A percentile compares a stretch with the other conserved stretches of the same genome.
These are phyloP conservation scores for Rhizopus arrhizus DNA, from an alignment of 371 early-diverging fungal genomes.

Conservation along the genomic window DNA sequence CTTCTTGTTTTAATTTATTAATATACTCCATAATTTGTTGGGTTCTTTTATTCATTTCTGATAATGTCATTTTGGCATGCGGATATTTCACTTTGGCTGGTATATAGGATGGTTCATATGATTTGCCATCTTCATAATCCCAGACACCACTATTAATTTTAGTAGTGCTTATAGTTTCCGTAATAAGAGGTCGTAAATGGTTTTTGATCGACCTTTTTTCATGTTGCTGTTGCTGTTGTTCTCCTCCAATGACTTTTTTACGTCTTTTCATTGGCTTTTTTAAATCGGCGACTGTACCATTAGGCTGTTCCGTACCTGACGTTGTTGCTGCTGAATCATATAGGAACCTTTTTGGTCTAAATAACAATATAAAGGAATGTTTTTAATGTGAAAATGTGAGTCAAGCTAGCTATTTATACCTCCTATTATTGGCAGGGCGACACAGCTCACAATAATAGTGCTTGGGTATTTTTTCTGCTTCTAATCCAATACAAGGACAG, in stretches of 20 bases:
- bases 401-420: conserved; percentile 15
- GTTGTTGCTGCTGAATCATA: not conserved
- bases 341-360: conserved; percentile 24
- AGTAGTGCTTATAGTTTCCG: conserved; percentile 14
- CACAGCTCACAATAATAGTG: conserved; percentile 89
- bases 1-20: conserved; percentile 50
- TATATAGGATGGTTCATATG: conserved; percentile 39
- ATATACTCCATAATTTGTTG: conserved; percentile 62
- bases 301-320: conserved; percentile 5
- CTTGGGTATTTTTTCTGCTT: conserved; percentile 73
- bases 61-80: conserved; percentile 53
- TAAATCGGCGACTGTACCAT: conserved; percentile 10
- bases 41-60: conserved; percentile 65
- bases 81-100: conserved; percentile 59
- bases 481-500: conserved; percentile 77
- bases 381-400: not conserved
- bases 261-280: conserved; percentile 15
- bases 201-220: too few relatives aligned
- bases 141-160: conserved; percentile 22
- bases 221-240: conserved; percentile 10
- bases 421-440: conserved; percentile 52
- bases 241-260: conserved; percentile 1
- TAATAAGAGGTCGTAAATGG: not conserved
- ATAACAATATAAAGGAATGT: not conserved
- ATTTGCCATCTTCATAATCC: conserved; percentile 41